phyloP scores from a whole-genome alignment of 495 filamentous ascomycete genomes.

The Neurospora africana region DNA sequence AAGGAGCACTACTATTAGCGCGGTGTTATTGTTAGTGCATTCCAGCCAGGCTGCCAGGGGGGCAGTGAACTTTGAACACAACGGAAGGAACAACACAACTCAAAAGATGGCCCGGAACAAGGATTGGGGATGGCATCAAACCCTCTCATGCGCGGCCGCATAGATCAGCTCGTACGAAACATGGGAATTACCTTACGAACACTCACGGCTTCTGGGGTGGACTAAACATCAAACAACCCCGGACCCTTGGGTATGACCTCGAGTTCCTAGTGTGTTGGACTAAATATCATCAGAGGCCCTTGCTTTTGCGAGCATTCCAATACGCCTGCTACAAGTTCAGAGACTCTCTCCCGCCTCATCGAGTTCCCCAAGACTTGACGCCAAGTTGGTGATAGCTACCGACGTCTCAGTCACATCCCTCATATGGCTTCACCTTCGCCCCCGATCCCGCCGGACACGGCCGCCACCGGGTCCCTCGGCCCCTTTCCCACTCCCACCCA shows the following conservation, averaged over 20 bases:
- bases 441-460: conserved; percentile 1
- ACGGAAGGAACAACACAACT: too few relatives aligned
- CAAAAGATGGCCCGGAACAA: too few relatives aligned
- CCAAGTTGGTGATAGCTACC: neutral
- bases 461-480: neutral
- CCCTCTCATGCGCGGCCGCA: too few relatives aligned
- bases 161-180: too few relatives aligned
- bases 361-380: neutral
- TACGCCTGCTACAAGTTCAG: neutral
- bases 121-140: too few relatives aligned
- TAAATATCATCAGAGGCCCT: neutral
- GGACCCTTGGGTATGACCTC: neutral
- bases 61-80: too few relatives aligned
- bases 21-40: neutral
- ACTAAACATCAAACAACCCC: neutral
- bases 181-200: too few relatives aligned
- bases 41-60: too few relatives aligned
- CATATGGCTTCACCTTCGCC: neutral
- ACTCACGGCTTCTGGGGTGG: too few relatives aligned
- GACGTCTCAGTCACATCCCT: neutral
- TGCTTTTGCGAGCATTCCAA: neutral
- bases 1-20: neutral
- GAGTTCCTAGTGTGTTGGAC: neutral
- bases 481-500: conserved; percentile 21
- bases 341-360: neutral